Evolutionary conservation across 2,329 filamentous ascomycete genomes (phyloP), one percentile per base, ranked within the genome.

Genomic region (Fusarium sp.): DNA sequence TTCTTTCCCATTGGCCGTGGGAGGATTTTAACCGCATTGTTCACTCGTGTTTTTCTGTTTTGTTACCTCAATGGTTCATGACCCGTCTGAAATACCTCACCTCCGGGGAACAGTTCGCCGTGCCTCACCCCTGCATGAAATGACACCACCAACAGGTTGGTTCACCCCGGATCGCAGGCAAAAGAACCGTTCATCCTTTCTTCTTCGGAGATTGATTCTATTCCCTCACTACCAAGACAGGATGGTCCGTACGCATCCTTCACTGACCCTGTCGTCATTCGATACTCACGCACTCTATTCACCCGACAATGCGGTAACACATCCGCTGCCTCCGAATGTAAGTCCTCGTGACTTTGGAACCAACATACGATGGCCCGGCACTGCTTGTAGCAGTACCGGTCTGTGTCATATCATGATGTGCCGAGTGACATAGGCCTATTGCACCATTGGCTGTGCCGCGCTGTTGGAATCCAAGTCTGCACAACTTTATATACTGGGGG

Each of bases 21-120:
- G 11, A 18, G 21, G 0, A n/a, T 7, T 14, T 0, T 0, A 2
- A 18, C 27, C 15, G 7, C 3, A 16, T 2, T 38, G 3, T 3
- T 18, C 12, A 1, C 25, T 39, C 10, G 0, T 9, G 14, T 18
- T 4, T 10, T 4, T 39, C 8, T 27, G 33, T 23, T 7, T 23
- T 6, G 3, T 0, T 10, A 6, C 11, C 16, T 16, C 21, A 14
- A 19, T 10, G 33, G 18, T 6, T n/a, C 23, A 4, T 29, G 16
- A 10, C 7, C 15, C 19, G 21, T 19, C 25, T 15, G 18, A 19
- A 11, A 5, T 55, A 10, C 12, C 33, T 16, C 29, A n/a, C 10
- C 14, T 18, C 14, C 3, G 18, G 10, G 12, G 5, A 59, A 25
- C n/a, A 8, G 10, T 9, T 15, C 21, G 4, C 27, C 41, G 35